Base-by-base conservation (phyloP, 352 stramenopile species). In the Globisporangium barbulae region DNA sequence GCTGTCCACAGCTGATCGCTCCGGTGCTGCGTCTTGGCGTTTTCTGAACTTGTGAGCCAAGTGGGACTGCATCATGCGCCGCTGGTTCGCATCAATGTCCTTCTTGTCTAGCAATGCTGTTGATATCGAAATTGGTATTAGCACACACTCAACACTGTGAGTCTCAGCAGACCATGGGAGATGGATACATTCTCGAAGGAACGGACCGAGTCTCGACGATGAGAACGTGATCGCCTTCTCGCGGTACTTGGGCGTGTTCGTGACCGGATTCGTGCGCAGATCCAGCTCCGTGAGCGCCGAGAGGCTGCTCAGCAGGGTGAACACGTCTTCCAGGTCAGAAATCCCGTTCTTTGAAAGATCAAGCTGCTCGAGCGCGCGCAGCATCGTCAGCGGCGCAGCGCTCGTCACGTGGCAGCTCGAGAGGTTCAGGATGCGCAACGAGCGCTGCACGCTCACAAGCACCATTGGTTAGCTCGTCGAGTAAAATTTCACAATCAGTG, bases 161-260 rank as follows among this genome's bases (percentile, higher is more conserved):
- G 42, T 25, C 21, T 49, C 17, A 37, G 5, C 31, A 37, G 8
- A 0, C 5, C 31, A 37, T 37, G 31, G 31, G 5, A 39, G 33
- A 41, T n/a, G 28, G 30, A 45, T 47, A 48, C 28, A 25, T 15
- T n/a, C 15, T 4, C 35, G 12, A 39, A 41, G 35, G 7, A 41
- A 62, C 63, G 42, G 70, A 90, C 82, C 64, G 19, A 93, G 69
- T 7, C 73, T 70, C 3, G 78, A 55, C 1, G 74, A 84, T 9
- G 84, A 93, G 54, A 93, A 91, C 4, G 82, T 88, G 65, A 93
- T 85, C 6, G 70, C 78, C 45, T 88, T 85, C 45, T 93, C 84
- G 21, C 84, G 77, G 60, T 91, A 93, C 54, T 88, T 90, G 5
- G 70, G 70, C 9, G 45, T 65, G 31, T 37, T 67, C 8, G 72